phyloP scores from a whole-genome alignment of 768 basidiomycete genomes.

The Gautieria morchelliformis region DNA sequence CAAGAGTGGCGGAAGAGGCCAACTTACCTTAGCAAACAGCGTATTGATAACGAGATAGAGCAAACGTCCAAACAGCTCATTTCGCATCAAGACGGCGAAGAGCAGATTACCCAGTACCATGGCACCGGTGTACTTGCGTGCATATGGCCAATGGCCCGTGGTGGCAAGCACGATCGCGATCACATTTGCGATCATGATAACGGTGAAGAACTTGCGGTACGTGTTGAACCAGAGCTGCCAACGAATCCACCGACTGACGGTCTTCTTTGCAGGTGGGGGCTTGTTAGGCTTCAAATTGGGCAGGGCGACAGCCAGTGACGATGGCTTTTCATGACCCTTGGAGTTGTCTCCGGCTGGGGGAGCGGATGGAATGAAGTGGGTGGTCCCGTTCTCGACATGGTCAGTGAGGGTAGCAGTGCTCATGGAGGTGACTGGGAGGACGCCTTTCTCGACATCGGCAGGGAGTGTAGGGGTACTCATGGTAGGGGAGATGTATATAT shows the following conservation, averaged over 20 bases:
- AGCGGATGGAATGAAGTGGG: background rate
- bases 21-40: constrained; percentile 56
- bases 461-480: background rate
- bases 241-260: constrained; percentile 48
- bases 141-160: constrained; percentile 58
- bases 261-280: constrained; percentile 38
- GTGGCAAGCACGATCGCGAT: constrained; percentile 51
- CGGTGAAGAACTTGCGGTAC: constrained; percentile 68
- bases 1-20: background rate
- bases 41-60: constrained; percentile 66
- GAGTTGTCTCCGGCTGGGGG: background rate
- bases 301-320: background rate
- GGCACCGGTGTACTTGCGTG: constrained; percentile 54
- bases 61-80: constrained; percentile 71
- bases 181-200: constrained; percentile 51
- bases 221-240: constrained; percentile 73
- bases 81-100: constrained; percentile 64
- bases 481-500: no score
- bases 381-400: no score
- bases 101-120: constrained; percentile 68
- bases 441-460: constrained; percentile 6
- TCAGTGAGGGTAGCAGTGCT: no score
- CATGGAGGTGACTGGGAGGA: background rate
- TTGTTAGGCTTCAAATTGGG: constrained; percentile 13
- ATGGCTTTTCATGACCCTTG: background rate